These are phyloP conservation scores for Aspergillus fumigatiaffinis DNA, from an alignment of 2,329 filamentous ascomycete species.

Conservation along the genomic window DNA sequence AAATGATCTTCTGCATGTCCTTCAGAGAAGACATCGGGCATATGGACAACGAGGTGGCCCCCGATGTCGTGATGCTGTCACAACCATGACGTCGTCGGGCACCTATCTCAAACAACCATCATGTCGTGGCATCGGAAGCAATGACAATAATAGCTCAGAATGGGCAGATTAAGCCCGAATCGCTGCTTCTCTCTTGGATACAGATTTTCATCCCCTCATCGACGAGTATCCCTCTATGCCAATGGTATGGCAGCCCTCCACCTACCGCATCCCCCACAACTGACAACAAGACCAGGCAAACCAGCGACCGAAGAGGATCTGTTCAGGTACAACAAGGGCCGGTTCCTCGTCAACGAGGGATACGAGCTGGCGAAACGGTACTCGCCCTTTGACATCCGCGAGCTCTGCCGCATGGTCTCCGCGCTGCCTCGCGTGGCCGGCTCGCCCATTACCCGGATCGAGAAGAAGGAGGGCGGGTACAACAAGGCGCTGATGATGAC, in stretches of 20 bases:
- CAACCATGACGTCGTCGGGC: background rate
- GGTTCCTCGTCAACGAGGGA: constrained; percentile 25
- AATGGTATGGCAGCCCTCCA: background rate
- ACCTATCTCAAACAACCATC: background rate
- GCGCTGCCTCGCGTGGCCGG: constrained; percentile 6
- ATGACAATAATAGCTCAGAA: background rate
- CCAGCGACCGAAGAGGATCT: constrained; percentile 9
- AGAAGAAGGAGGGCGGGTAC: constrained; percentile 28
- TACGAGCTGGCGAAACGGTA: constrained; percentile 22
- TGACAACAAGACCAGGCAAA: background rate
- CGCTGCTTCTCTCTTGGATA: background rate
- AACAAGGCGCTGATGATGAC: constrained; percentile 25
- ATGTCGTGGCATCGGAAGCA: background rate
- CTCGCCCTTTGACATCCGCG: constrained; percentile 26
- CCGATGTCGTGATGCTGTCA: background rate
- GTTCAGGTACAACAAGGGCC: constrained; percentile 25
- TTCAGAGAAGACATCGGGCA: too few species aligned
- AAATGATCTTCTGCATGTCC: too few species aligned
- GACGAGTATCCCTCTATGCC: background rate
- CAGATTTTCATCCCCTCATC: background rate
- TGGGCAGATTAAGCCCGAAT: background rate
- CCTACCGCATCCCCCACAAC: background rate
- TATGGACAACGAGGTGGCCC: too few species aligned
- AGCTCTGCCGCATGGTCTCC: constrained; percentile 24
- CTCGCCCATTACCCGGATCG: constrained; percentile 24